Evolutionary conservation across 2,329 filamentous ascomycete species (phyloP).

Genomic region (Chrysoporthe cubensis): DNA sequence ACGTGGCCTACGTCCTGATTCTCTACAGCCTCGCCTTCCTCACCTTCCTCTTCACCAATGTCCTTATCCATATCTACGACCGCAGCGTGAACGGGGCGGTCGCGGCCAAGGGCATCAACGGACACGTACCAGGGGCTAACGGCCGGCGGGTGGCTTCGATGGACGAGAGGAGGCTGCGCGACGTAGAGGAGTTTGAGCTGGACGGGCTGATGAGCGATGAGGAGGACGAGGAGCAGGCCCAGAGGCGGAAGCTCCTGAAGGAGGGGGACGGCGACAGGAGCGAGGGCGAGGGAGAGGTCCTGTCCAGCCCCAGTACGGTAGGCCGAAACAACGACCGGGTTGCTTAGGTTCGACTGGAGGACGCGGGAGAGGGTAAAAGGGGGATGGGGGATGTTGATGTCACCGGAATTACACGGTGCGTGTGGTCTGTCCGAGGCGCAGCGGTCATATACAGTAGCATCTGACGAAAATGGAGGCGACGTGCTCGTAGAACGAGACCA

Average conservation of each 20-base stretch:
- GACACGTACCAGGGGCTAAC: conserved; percentile 33
- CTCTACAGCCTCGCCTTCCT: conserved; percentile 89
- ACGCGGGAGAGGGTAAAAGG: neutral
- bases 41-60: conserved; percentile 86
- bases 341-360: conserved; percentile 26
- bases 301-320: conserved; percentile 53
- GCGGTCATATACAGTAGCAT: neutral
- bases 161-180: conserved; percentile 65
- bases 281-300: conserved; percentile 32
- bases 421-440: neutral
- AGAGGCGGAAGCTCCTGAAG: conserved; percentile 43
- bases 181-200: conserved; percentile 92
- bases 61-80: conserved; percentile 85
- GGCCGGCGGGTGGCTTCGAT: conserved; percentile 22
- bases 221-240: conserved; percentile 61
- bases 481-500: neutral
- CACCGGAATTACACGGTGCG: neutral
- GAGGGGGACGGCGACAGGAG: conserved; percentile 35
- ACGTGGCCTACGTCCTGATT: conserved; percentile 90
- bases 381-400: too few relatives aligned
- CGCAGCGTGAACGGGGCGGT: conserved; percentile 50
- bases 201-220: conserved; percentile 89
- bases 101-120: conserved; percentile 43
- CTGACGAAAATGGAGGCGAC: neutral
- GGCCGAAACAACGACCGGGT: conserved; percentile 50